phyloP scores from a whole-genome alignment of 306 rosid genomes.

The Casuarina equisetifolia region DNA sequence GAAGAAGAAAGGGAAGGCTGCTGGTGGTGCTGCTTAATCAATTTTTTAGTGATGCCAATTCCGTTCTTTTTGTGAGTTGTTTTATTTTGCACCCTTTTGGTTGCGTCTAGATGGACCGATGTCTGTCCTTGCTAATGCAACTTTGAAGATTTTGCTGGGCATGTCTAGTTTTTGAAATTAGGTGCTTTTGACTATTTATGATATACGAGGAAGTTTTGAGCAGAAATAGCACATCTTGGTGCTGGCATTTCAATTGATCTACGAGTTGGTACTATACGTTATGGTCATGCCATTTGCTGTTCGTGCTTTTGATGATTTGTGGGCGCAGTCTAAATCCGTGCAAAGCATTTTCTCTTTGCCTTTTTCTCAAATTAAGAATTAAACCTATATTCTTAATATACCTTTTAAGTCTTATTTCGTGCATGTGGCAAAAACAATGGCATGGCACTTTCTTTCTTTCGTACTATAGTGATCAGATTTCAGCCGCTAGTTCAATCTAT shows the following conservation, averaged over 20 bases:
- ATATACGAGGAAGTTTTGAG: background rate
- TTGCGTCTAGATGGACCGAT: conserved; percentile 8
- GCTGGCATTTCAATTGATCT: background rate
- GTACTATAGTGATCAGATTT: too few relatives aligned
- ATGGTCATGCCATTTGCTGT: background rate
- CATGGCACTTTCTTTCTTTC: too few relatives aligned
- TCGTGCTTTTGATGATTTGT: too few relatives aligned
- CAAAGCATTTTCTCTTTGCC: too few relatives aligned
- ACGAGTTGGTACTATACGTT: background rate
- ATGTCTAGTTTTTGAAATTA: conserved; percentile 1
- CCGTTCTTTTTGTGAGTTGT: background rate
- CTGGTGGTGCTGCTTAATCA: conserved; percentile 42
- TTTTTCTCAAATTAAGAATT: too few relatives aligned
- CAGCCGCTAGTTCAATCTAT: too few relatives aligned
- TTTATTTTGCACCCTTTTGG: conserved; percentile 2
- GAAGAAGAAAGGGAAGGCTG: conserved; percentile 66
- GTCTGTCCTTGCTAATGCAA: conserved; percentile 4
- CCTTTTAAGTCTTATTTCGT: too few relatives aligned
- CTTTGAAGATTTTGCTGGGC: conserved; percentile 10
- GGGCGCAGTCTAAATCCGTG: too few relatives aligned
- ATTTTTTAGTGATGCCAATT: background rate
- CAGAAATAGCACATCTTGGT: background rate
- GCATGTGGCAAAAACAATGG: too few relatives aligned
- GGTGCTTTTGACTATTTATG: conserved; percentile 13
- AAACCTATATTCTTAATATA: too few relatives aligned